Evolutionary conservation across 768 basidiomycete species (phyloP), one percentile per base, ranked within the genome.

Genomic region (Pleurotus citrinopileatus): DNA sequence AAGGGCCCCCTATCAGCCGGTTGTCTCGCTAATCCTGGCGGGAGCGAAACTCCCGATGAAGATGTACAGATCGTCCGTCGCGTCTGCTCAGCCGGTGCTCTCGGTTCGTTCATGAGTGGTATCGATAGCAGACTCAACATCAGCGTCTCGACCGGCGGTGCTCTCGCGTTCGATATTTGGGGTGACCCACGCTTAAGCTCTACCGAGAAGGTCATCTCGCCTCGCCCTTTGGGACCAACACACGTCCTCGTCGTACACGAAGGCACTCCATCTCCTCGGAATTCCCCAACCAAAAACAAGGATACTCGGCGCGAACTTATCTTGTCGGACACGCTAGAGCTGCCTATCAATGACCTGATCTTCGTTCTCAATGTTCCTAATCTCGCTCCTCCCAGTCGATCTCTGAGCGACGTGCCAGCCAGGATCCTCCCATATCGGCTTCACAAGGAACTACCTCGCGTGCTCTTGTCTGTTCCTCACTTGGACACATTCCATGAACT

Each of bases 311-410:
- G 54, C 22, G 48, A 54, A 12, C 26, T 53, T 26, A 43, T 60
- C 55, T 52, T 61, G n/a, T n/a, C n/a, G 7, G 55, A 67, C 52
- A 52, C 63, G 7, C 29, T 68, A 15, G 71, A 74, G 48, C 52
- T 73, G 10, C 68, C 71, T 0, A 65, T 75, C 52, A 74, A 74
- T 53, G 74, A 73, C 53, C 61, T 75, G 2, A 60, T 74, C 3
- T 72, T 75, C 50, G 42, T 65, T 1, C 61, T 73, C 55, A 69
- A 67, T 52, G 68, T 64, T 0, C 72, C 74, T 1, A 74, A 74
- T 45, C 60, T 74, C 8, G n/a, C 47, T 2, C 40, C 58, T 9
- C 37, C 28, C 3, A 27, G 38, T 15, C 40, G 36, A 12, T 51
- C 48, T 36, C 15, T 51, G 8, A 51, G 34, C 48, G 45, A 57